Evolutionary conservation across 306 rosid genomes (phyloP).

Genomic region (Styphnolobium japonicum): DNA sequence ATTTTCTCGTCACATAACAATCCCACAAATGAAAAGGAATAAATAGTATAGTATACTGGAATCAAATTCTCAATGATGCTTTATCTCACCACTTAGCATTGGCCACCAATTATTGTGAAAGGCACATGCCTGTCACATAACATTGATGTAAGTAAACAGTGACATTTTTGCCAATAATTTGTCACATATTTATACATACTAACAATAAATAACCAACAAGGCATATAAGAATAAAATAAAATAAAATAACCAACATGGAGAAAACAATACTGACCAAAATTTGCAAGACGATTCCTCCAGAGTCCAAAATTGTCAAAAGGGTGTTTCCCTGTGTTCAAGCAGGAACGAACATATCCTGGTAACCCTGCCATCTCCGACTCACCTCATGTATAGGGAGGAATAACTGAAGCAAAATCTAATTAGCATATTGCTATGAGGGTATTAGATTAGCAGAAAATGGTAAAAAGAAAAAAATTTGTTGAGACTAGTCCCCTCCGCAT

Average conservation of each 20-base stretch:
- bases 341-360: slow-evolving; percentile 65
- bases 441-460: slow-evolving; percentile 1
- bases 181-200: slow-evolving; percentile 1
- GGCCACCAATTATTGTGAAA: slow-evolving; percentile 98
- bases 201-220: too few species aligned
- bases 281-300: slow-evolving; percentile 86
- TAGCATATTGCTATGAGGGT: neutral
- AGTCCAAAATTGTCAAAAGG: slow-evolving; percentile 72
- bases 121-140: slow-evolving; percentile 83
- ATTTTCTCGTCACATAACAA: neutral
- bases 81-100: slow-evolving; percentile 73
- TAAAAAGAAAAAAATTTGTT: too few species aligned
- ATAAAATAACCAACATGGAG: slow-evolving; percentile 2
- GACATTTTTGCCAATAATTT: neutral
- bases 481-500: too few species aligned
- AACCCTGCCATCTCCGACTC: slow-evolving; percentile 72
- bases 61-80: neutral
- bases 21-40: neutral
- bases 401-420: slow-evolving; percentile 39
- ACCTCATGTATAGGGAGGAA: slow-evolving; percentile 46
- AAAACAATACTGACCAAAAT: slow-evolving; percentile 65
- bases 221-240: too few species aligned
- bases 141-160: slow-evolving; percentile 19
- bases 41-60: neutral
- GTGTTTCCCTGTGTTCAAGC: slow-evolving; percentile 75